phyloP scores from a whole-genome alignment of 768 basidiomycete genomes.

The Suillus plorans region DNA sequence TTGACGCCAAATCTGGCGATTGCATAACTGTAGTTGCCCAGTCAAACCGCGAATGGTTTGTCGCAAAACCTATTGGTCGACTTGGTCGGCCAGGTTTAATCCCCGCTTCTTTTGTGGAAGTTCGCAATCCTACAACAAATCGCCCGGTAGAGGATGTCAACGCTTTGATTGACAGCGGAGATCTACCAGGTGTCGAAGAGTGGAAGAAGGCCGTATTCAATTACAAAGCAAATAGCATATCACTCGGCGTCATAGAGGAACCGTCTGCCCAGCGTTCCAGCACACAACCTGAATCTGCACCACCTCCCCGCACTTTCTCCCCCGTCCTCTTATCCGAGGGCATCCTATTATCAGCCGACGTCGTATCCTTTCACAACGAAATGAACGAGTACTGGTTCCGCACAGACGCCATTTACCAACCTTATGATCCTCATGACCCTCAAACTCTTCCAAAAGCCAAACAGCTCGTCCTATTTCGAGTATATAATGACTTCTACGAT shows the following conservation, averaged over 20 bases:
- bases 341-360: slow-evolving; percentile 80
- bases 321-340: slow-evolving; percentile 71
- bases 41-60: slow-evolving; percentile 99
- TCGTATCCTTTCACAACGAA: slow-evolving; percentile 97
- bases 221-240: slow-evolving; percentile 96
- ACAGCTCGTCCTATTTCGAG: slow-evolving; percentile 86
- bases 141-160: slow-evolving; percentile 73
- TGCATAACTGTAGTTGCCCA: slow-evolving; percentile 96
- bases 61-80: slow-evolving; percentile 95
- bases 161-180: slow-evolving; percentile 80
- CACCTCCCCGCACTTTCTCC: slow-evolving; percentile 35
- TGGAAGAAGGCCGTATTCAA: slow-evolving; percentile 96
- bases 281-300: slow-evolving; percentile 11
- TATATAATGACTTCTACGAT: slow-evolving; percentile 98
- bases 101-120: slow-evolving; percentile 95
- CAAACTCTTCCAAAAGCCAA: slow-evolving; percentile 61
- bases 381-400: slow-evolving; percentile 98
- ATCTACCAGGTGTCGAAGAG: slow-evolving; percentile 95
- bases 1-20: slow-evolving; percentile 93
- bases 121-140: slow-evolving; percentile 89
- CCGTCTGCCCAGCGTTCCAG: slow-evolving; percentile 27
- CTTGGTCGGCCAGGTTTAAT: slow-evolving; percentile 96
- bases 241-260: slow-evolving; percentile 87
- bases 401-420: slow-evolving; percentile 85
- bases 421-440: slow-evolving; percentile 64